These are phyloP conservation scores for Lentinula sp. DNA, from an alignment of 768 basidiomycete genomes.

Conservation along the genomic window DNA sequence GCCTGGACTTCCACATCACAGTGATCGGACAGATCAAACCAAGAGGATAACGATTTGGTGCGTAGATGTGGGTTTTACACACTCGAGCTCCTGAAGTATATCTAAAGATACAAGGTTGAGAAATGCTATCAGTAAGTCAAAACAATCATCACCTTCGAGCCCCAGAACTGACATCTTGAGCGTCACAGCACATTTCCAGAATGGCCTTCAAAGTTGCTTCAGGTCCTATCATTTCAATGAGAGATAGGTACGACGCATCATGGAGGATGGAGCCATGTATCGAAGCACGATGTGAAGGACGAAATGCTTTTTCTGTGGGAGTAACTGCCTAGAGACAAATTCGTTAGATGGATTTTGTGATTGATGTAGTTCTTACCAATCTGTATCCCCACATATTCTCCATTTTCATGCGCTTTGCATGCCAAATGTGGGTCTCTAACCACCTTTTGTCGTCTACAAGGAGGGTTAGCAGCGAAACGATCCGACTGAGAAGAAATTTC, in stretches of 20 bases:
- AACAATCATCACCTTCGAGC: constrained; percentile 44
- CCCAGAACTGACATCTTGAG: constrained; percentile 53
- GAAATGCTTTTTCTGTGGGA: constrained; percentile 88
- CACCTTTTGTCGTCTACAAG: constrained; percentile 74
- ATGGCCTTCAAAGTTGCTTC: constrained; percentile 45
- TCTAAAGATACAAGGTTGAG: constrained; percentile 27
- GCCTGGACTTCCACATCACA: constrained; percentile 56
- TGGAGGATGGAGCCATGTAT: constrained; percentile 82
- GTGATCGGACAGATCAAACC: constrained; percentile 65
- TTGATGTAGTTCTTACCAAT: constrained; percentile 42
- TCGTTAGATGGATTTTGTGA: not conserved
- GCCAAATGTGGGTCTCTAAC: constrained; percentile 97
- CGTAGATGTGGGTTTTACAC: constrained; percentile 65
- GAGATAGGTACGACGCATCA: constrained; percentile 81
- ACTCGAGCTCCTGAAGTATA: constrained; percentile 61
- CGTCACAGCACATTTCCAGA: constrained; percentile 57
- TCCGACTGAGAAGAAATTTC: constrained; percentile 2
- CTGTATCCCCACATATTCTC: constrained; percentile 88
- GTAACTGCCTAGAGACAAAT: constrained; percentile 53
- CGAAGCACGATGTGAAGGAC: constrained; percentile 87
- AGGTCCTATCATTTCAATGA: constrained; percentile 69
- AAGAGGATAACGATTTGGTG: constrained; percentile 56
- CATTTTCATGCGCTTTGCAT: constrained; percentile 97
- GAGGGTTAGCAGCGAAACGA: not conserved
- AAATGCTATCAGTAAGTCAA: not conserved